Evolutionary conservation across 495 filamentous ascomycete genomes (phyloP).

Genomic region (Lasiosphaeria miniovina): DNA sequence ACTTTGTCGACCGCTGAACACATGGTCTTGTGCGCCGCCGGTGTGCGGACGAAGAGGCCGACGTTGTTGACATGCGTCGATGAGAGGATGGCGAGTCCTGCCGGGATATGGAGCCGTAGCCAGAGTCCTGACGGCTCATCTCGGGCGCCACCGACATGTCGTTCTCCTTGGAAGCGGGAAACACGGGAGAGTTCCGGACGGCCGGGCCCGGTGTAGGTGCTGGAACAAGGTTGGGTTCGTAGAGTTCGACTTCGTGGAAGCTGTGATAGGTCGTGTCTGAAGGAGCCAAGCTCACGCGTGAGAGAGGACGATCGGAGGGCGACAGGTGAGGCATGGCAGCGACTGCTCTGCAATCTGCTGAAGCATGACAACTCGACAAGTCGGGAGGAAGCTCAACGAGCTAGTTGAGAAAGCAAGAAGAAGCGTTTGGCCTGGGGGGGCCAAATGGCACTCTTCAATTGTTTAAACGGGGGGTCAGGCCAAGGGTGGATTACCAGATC

Average conservation of each 20-base stretch:
- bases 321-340: constrained; percentile 33
- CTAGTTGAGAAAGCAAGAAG: constrained; percentile 1
- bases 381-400: neutral
- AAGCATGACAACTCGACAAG: constrained; percentile 20
- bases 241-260: constrained; percentile 42
- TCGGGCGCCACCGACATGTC: constrained; percentile 22
- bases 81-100: constrained; percentile 25
- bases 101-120: constrained; percentile 44
- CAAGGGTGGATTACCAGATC: neutral
- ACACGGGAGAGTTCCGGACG: constrained; percentile 5
- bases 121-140: constrained; percentile 49
- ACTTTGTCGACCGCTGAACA: constrained; percentile 32
- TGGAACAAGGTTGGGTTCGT: constrained; percentile 24
- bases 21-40: constrained; percentile 35
- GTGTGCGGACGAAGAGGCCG: constrained; percentile 27
- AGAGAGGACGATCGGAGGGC: constrained; percentile 37
- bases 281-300: constrained; percentile 37
- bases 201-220: constrained; percentile 11
- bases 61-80: constrained; percentile 22
- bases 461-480: neutral
- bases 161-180: constrained; percentile 13
- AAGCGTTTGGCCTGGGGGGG: no score
- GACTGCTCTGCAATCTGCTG: constrained; percentile 7
- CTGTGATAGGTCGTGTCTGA: constrained; percentile 48
- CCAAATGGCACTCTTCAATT: no score